Evolutionary conservation across 768 basidiomycete species (phyloP), one percentile per base, ranked within the genome.

Genomic region (Leccinellum rugosiceps): DNA sequence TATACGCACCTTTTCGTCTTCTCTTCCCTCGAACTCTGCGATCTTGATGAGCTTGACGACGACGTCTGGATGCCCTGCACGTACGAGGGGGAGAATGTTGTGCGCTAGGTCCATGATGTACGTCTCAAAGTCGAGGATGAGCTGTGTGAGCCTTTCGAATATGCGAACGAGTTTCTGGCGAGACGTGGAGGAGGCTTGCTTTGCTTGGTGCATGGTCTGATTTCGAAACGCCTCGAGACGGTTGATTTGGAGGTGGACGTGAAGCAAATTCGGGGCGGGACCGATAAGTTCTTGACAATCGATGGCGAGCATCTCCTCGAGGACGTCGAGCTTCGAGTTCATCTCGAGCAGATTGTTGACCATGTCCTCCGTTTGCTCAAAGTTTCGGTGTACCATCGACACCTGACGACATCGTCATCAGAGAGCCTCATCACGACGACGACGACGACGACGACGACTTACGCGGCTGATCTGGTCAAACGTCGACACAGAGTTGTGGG

Each of bases 391-490:
- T 2, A 98, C 90, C 78, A 90, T 85, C 6, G 96, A 98, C 3
- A 97, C 94, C 94, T 98, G 56, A 3, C 32, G n/a, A 50, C 11
- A n/a, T n/a, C 25, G 4, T 25, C 25, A n/a, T 19, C n/a, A 23
- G 9, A 23, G 9, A 44, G 43, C 10, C 21, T 23, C 9, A 4
- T 9, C 10, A 48, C 26, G 30, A 45, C 44, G 41, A 58, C 23
- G 23, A 23, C 44, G 45, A n/a, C n/a, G n/a, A n/a, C n/a, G n/a
- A n/a, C n/a, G 23, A 45, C 8, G 14, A 78, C 87, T 55, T 67
- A 97, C 96, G 73, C 94, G 81, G 68, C 90, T 92, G 68, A 98
- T 97, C 75, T 97, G 95, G 76, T 94, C 93, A 71, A 96, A 98
- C 10, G 91, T 98, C 28, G 87, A 79, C 10, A 94, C 89, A 15